Evolutionary conservation across 805 yeast species (phyloP).

Genomic region (Kodamaea laetipori): DNA sequence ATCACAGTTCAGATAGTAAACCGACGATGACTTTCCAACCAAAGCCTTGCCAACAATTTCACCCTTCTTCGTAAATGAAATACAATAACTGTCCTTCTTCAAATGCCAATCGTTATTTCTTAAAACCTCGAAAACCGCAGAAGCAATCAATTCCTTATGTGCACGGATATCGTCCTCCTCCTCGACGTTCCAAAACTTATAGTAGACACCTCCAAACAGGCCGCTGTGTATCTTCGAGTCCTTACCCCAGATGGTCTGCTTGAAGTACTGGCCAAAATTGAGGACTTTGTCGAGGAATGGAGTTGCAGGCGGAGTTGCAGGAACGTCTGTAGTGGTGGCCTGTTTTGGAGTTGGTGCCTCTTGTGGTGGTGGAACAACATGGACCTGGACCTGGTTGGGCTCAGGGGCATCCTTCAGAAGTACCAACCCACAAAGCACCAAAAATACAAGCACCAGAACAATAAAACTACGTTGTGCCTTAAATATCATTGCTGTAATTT

Average conservation of each 20-base stretch:
- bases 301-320: neutral
- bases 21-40: constrained; percentile 2
- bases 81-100: neutral
- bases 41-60: neutral
- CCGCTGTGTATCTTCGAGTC: constrained; percentile 3
- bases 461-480: neutral
- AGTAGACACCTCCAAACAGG: neutral
- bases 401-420: neutral
- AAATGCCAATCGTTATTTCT: constrained; percentile 2
- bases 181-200: constrained; percentile 1
- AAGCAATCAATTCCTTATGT: constrained; percentile 1
- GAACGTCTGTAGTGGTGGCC: neutral
- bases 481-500: neutral
- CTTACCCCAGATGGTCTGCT: constrained; percentile 1
- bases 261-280: neutral
- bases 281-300: neutral
- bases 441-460: neutral
- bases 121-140: neutral
- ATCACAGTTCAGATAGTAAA: neutral
- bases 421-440: neutral
- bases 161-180: constrained; percentile 1
- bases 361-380: neutral
- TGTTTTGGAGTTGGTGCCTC: neutral
- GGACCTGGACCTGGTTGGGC: neutral
- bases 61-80: neutral